phyloP scores from a whole-genome alignment of 1,284 basidiomycete genomes.

The Paramarasmius palmivorus region DNA sequence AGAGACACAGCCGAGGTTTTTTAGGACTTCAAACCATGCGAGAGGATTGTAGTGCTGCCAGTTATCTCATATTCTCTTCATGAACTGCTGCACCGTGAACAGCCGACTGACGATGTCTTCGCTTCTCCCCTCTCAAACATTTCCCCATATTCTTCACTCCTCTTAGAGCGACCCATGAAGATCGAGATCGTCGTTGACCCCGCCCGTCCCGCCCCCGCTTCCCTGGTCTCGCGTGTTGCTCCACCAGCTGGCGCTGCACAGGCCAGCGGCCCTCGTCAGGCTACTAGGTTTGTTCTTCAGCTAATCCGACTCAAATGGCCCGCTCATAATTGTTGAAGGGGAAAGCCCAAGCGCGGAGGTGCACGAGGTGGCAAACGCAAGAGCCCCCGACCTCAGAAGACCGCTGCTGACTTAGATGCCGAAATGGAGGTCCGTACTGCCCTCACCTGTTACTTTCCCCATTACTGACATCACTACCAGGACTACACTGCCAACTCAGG shows the following conservation, averaged over 20 bases:
- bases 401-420: constrained; percentile 75
- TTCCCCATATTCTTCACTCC: constrained; percentile 24
- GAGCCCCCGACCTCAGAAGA: constrained; percentile 68
- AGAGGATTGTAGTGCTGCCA: neutral
- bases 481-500: constrained; percentile 70
- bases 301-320: neutral
- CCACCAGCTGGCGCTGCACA: constrained; percentile 10
- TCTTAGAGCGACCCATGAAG: constrained; percentile 94
- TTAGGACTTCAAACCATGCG: constrained; percentile 1
- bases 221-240: constrained; percentile 48
- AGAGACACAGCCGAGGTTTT: constrained; percentile 38
- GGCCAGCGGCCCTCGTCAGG: constrained; percentile 24
- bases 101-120: constrained; percentile 56
- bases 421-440: constrained; percentile 74
- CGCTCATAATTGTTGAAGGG: constrained; percentile 40
- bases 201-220: constrained; percentile 61
- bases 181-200: constrained; percentile 97
- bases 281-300: constrained; percentile 46
- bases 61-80: constrained; percentile 31
- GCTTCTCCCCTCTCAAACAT: constrained; percentile 36
- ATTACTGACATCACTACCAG: constrained; percentile 31
- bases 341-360: constrained; percentile 50
- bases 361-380: constrained; percentile 58
- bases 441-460: neutral
- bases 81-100: constrained; percentile 51